phyloP scores from a whole-genome alignment of 2,329 filamentous ascomycete genomes.

The Colletotrichum chlorophyti region DNA sequence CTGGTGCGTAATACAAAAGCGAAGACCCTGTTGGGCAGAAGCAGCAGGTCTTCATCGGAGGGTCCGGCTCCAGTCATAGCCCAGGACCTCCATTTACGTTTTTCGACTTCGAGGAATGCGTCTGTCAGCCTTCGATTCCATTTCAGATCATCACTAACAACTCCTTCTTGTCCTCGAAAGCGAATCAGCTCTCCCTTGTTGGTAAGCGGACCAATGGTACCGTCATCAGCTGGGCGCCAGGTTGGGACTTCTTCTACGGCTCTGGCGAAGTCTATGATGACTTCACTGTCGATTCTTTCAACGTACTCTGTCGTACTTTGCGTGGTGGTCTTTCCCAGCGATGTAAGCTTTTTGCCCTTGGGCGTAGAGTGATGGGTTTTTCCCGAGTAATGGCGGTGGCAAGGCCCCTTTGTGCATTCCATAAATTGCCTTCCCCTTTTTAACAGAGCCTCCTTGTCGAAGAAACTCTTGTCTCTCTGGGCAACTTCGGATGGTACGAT shows the following conservation, averaged over 20 bases:
- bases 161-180: neutral
- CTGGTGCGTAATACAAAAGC: conserved; percentile 48
- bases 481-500: conserved; percentile 43
- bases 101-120: neutral
- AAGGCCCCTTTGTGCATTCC: conserved; percentile 38
- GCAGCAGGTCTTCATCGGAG: conserved; percentile 40
- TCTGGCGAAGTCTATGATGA: conserved; percentile 47
- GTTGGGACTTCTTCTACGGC: neutral
- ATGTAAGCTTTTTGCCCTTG: neutral
- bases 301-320: conserved; percentile 36
- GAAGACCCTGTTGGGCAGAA: conserved; percentile 50
- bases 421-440: conserved; percentile 42
- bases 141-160: neutral
- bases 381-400: conserved; percentile 48
- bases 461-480: conserved; percentile 19
- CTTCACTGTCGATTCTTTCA: conserved; percentile 48
- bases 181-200: neutral
- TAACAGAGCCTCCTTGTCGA: conserved; percentile 33
- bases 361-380: conserved; percentile 39
- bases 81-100: conserved; percentile 35
- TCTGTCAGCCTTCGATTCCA: neutral
- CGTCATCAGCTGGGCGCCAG: no score
- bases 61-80: conserved; percentile 16
- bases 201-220: no score
- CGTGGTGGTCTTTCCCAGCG: conserved; percentile 26